Conservation (phyloP, 805 yeast genomes). For the Sugiyamaella mastotermitis region DNA sequence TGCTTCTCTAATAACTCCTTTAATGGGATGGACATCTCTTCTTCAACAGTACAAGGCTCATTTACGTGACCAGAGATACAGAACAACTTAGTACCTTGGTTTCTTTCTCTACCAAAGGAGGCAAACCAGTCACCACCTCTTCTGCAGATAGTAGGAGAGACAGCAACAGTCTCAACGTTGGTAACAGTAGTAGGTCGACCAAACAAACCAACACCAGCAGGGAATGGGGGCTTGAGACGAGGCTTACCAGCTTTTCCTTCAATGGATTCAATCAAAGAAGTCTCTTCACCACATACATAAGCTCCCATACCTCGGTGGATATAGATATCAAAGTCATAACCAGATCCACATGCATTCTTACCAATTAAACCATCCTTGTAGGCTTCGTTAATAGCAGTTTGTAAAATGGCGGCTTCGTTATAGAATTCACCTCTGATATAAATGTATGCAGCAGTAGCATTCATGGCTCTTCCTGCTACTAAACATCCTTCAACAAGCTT, state of each 20-base stretch:
- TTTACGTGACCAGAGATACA: conserved; percentile 89
- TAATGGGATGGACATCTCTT: conserved; percentile 87
- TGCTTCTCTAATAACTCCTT: conserved; percentile 78
- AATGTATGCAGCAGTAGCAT: conserved; percentile 87
- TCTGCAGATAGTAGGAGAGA: conserved; percentile 82
- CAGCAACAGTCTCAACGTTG: conserved; percentile 87
- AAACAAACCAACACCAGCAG: conserved; percentile 87
- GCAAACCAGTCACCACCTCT: conserved; percentile 89
- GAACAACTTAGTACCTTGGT: conserved; percentile 74
- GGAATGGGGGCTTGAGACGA: conserved; percentile 90
- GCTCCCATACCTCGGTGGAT: conserved; percentile 94
- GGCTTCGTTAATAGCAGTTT: conserved; percentile 82
- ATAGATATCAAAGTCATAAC: conserved; percentile 75
- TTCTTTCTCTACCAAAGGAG: conserved; percentile 77
- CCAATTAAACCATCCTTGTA: conserved; percentile 76
- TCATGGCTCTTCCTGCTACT: conserved; percentile 86
- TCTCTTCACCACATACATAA: conserved; percentile 88
- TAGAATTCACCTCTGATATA: conserved; percentile 89
- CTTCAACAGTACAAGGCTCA: conserved; percentile 90
- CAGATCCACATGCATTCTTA: conserved; percentile 81
- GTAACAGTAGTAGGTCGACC: conserved; percentile 91
- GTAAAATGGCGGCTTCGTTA: conserved; percentile 69
- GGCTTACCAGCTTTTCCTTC: conserved; percentile 95
- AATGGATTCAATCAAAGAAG: conserved; percentile 79
- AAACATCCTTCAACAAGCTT: conserved; percentile 89